phyloP scores from a whole-genome alignment of 768 basidiomycete species.

The Botryobasidium botryosum region DNA sequence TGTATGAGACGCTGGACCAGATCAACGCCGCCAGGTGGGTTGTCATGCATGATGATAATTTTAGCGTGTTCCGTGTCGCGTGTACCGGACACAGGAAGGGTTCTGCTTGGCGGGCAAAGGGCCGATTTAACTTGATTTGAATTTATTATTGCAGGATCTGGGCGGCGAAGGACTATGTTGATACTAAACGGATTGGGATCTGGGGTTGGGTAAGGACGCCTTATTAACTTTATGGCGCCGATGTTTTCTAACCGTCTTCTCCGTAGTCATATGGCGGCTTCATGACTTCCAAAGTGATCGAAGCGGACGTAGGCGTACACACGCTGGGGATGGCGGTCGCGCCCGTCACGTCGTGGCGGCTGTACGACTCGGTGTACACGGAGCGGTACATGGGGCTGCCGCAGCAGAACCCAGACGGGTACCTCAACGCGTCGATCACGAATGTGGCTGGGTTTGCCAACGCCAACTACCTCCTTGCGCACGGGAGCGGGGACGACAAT shows the following conservation, averaged over 20 bases:
- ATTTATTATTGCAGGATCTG: slow-evolving; percentile 36
- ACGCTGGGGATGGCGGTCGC: slow-evolving; percentile 83
- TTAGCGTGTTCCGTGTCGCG: no score
- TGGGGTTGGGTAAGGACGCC: slow-evolving; percentile 81
- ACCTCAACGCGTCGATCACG: slow-evolving; percentile 73
- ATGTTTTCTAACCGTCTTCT: slow-evolving; percentile 8
- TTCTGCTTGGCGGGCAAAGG: neutral
- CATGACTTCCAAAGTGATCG: slow-evolving; percentile 84
- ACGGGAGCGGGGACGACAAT: slow-evolving; percentile 93
- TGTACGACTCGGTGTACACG: slow-evolving; percentile 90
- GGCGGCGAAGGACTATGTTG: slow-evolving; percentile 78
- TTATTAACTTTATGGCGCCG: neutral
- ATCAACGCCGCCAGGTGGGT: slow-evolving; percentile 69
- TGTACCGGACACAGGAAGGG: no score
- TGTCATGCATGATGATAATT: slow-evolving; percentile 11
- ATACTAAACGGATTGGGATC: slow-evolving; percentile 74
- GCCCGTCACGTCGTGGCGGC: slow-evolving; percentile 77
- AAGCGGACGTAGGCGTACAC: slow-evolving; percentile 80
- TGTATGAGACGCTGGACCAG: slow-evolving; percentile 80
- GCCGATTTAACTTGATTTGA: neutral
- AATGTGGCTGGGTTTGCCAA: slow-evolving; percentile 76
- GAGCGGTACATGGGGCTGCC: slow-evolving; percentile 94
- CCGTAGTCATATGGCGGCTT: slow-evolving; percentile 89
- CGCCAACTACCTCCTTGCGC: slow-evolving; percentile 68
- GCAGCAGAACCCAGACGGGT: slow-evolving; percentile 62